Base-by-base conservation (phyloP, 169 alveolate genomes). In the Cryptosporidium baileyi region DNA sequence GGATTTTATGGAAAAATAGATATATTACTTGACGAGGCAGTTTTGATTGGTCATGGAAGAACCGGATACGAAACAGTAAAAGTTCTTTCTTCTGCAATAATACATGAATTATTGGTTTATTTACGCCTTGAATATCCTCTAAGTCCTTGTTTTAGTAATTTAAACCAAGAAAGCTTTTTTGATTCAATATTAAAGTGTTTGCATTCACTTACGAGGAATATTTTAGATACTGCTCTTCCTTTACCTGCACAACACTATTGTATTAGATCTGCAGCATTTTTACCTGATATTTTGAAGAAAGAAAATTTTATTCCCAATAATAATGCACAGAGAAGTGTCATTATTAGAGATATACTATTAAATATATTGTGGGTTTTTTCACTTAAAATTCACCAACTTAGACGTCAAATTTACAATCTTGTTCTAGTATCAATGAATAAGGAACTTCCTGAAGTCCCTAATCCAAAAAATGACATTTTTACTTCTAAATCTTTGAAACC, bases 171-270 rank as follows among this genome's bases (percentile, higher is more conserved):
- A 19, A 1, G 74, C 15, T 41, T 74, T 19, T 74, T 74, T 24
- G 85, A 74, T 22, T 54, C 67, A 2, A 59, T 54, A n/a, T 41
- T 74, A 44, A 74, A 74, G 30, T 74, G 85, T 45, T 15, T 74
- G 11, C 85, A 74, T 24, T 74, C 85, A 15, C 67, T 74, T 13
- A 74, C 85, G 2, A 74, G 85, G 38, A 74, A 74, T 36, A 51
- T 74, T 22, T 57, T 74, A 22, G 85, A 74, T 30, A 74, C 85
- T 26, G 52, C 65, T 5, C 85, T 74, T 38, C 85, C 85, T 30
- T 57, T 74, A 51, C 85, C 85, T 26, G 85, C 85, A 19, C 85
- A 74, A 74, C 85, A 74, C 34, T 74, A 74, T 57, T 74, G 85
- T 45, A 74, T 74, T 24, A 32, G 85, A 54, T 74, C 85, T 17